Percentiles rank a stretch among this genome's conserved stretches.
These are phyloP conservation scores for Solanum neorickii DNA, from an alignment of 257 asterid genomes.

Conservation along the genomic window DNA sequence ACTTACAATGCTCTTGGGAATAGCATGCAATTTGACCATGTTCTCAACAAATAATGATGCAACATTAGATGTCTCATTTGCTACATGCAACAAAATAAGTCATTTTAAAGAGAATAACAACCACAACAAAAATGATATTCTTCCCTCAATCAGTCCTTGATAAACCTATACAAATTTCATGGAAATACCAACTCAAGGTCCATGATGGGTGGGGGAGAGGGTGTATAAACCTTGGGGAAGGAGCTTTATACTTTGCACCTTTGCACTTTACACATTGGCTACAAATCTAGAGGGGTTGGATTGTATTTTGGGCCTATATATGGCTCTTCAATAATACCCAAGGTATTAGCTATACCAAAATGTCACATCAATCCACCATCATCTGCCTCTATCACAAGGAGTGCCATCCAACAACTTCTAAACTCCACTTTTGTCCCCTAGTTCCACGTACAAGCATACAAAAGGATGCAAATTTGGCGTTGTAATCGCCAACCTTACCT, in stretches of 20 bases:
- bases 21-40: background rate
- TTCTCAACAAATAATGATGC: background rate
- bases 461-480: background rate
- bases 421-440: background rate
- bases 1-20: background rate
- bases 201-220: background rate
- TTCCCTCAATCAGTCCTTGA: background rate
- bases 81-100: background rate
- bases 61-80: background rate
- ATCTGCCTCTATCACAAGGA: background rate
- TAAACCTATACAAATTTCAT: background rate
- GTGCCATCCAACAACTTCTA: background rate
- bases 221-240: background rate
- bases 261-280: background rate
- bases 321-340: background rate
- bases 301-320: background rate
- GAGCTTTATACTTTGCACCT: background rate
- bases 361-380: background rate
- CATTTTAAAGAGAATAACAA: background rate
- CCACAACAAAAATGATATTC: too few relatives aligned
- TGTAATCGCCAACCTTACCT: background rate
- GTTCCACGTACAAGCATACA: background rate
- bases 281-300: background rate
- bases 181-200: background rate
- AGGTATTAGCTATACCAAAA: background rate